A percentile compares a stretch with the other conserved stretches of the same genome.
These are phyloP conservation scores for Salix arbutifolia DNA, from an alignment of 345 rosid genomes.

Conservation along the genomic window DNA sequence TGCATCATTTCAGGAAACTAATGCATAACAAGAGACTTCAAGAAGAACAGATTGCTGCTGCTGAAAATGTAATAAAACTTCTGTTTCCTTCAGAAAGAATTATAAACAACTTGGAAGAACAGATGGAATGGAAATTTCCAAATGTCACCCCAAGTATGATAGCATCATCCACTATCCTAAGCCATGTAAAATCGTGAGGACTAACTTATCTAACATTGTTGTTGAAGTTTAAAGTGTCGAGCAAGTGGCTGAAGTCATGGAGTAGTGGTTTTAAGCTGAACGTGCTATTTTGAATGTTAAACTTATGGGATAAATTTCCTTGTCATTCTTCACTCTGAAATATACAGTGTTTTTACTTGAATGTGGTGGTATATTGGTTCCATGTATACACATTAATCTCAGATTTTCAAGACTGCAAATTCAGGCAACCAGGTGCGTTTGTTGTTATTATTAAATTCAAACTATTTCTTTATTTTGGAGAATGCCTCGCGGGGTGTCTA, in stretches of 20 bases:
- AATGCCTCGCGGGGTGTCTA: too few species aligned
- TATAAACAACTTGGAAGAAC: slow-evolving; percentile 15
- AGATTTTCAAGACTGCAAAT: too few species aligned
- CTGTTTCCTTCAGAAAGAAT: slow-evolving; percentile 42
- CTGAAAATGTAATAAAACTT: slow-evolving; percentile 50
- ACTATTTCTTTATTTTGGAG: too few species aligned
- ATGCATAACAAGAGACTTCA: slow-evolving; percentile 36
- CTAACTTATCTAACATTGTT: background rate
- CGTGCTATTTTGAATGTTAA: background rate
- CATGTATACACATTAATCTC: too few species aligned
- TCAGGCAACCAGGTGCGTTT: too few species aligned
- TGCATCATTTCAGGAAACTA: slow-evolving; percentile 50
- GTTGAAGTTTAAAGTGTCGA: background rate
- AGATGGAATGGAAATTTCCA: slow-evolving; percentile 9
- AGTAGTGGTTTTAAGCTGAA: background rate
- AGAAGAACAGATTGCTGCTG: slow-evolving; percentile 57
- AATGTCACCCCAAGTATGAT: slow-evolving; percentile 51
- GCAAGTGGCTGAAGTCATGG: background rate
- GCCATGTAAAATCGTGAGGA: slow-evolving; percentile 33
- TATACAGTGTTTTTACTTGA: background rate
- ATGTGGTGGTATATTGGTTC: background rate
- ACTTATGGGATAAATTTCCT: background rate
- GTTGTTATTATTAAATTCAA: too few species aligned
- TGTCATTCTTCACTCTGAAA: background rate
- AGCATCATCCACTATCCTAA: slow-evolving; percentile 64